Conservation (phyloP, 2,329 filamentous ascomycete genomes). For the Fusarium stilboides region DNA sequence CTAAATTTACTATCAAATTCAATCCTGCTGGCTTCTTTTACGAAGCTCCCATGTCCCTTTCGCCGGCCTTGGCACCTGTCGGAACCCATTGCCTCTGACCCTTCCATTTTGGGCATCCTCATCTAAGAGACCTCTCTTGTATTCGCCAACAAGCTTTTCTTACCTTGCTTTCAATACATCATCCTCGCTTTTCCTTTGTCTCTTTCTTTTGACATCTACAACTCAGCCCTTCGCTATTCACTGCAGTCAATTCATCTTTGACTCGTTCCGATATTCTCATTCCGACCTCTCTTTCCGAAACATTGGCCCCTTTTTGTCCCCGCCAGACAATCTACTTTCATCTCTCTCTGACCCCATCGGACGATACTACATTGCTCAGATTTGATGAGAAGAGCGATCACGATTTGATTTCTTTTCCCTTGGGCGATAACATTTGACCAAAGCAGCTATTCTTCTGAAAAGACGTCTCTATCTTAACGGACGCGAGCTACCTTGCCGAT, state of each 20-base stretch:
- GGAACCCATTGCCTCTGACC: slow-evolving; percentile 31
- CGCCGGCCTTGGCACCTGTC: slow-evolving; percentile 20
- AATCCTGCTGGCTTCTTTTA: slow-evolving; percentile 4
- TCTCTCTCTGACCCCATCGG: slow-evolving; percentile 31
- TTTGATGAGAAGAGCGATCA: slow-evolving; percentile 19
- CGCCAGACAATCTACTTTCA: slow-evolving; percentile 23
- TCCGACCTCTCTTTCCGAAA: slow-evolving; percentile 27
- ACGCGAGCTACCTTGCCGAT: too few relatives aligned
- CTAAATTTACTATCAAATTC: not conserved
- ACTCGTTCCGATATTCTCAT: slow-evolving; percentile 25
- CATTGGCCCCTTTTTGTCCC: slow-evolving; percentile 35
- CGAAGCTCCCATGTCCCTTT: slow-evolving; percentile 16
- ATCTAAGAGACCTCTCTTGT: slow-evolving; percentile 31
- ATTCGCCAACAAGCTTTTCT: slow-evolving; percentile 15
- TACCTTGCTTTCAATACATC: slow-evolving; percentile 3
- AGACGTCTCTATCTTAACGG: not conserved
- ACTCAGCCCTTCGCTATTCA: not conserved
- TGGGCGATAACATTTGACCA: slow-evolving; percentile 4
- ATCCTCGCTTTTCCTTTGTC: slow-evolving; percentile 16
- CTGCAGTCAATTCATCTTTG: slow-evolving; percentile 23
- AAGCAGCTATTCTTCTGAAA: slow-evolving; percentile 6
- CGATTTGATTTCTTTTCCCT: slow-evolving; percentile 4
- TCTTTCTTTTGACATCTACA: not conserved
- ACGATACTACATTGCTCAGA: slow-evolving; percentile 24
- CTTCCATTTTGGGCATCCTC: slow-evolving; percentile 39